Conservation (phyloP, 1,284 basidiomycete genomes). For the Cerioporus squamosus region DNA sequence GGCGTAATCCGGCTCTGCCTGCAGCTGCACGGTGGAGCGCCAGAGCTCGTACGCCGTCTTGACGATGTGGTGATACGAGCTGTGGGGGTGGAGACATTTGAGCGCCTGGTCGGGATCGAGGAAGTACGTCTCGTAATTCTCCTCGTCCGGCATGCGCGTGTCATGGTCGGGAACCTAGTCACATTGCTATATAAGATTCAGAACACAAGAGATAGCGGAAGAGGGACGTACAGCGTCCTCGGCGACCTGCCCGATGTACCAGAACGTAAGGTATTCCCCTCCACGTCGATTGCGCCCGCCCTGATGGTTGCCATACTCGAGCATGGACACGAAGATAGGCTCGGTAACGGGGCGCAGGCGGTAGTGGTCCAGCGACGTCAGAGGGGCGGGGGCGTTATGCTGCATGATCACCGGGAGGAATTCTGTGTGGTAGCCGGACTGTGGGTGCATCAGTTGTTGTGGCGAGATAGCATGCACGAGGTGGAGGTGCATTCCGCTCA, state of each 20-base stretch:
- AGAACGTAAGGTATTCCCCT: slow-evolving; percentile 55
- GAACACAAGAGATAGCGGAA: not conserved
- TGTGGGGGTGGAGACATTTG: slow-evolving; percentile 12
- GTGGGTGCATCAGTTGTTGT: not conserved
- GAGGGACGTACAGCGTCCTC: slow-evolving; percentile 50
- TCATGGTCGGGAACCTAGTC: slow-evolving; percentile 47
- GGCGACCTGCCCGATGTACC: slow-evolving; percentile 56
- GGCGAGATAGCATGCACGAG: not conserved
- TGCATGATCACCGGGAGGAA: slow-evolving; percentile 50
- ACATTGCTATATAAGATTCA: not conserved
- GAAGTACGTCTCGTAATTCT: slow-evolving; percentile 44
- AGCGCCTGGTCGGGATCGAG: slow-evolving; percentile 34
- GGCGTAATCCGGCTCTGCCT: not conserved
- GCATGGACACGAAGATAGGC: slow-evolving; percentile 48
- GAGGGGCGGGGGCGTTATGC: slow-evolving; percentile 45
- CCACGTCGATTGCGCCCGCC: slow-evolving; percentile 29
- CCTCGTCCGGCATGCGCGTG: slow-evolving; percentile 62
- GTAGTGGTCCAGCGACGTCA: slow-evolving; percentile 17
- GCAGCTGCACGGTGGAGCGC: slow-evolving; percentile 4
- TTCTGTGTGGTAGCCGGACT: slow-evolving; percentile 59
- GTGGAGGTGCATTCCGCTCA: too few species aligned
- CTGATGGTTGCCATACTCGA: slow-evolving; percentile 29
- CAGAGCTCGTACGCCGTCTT: slow-evolving; percentile 22
- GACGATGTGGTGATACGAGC: slow-evolving; percentile 18
- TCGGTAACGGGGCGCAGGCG: slow-evolving; percentile 42